Evolutionary conservation across 1,284 basidiomycete species (phyloP), one percentile per base, ranked within the genome.

Genomic region (Caloboletus firmus): DNA sequence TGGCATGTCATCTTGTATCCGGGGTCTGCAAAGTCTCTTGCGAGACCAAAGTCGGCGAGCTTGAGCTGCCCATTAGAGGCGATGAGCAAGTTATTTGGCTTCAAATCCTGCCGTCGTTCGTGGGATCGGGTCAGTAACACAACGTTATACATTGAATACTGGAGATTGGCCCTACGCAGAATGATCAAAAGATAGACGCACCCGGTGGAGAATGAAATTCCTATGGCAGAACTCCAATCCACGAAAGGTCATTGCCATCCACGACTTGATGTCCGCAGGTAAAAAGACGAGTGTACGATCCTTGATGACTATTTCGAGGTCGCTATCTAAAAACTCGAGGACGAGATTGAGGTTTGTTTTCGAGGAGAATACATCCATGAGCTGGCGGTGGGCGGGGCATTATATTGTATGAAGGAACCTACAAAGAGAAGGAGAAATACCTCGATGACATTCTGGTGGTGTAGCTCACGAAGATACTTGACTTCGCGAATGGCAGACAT

Each of bases 401-500:
- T 37, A 20, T 26, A 35, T 6, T 5, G 11, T 8, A 42, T n/a
- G 7, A 40, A 36, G 17, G n/a, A 30, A 24, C 5, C 8, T 2
- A 9, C 4, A 22, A 5, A 18, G 34, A 18, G 26, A 24, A 26
- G 12, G 11, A 26, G 31, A 40, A 39, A 11, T 59, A 93, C 95
- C 72, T 91, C 91, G 61, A 99, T 98, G 61, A 99, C 85, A 68
- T 99, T 99, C 50, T 91, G 90, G 74, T 99, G 97, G 57, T 87
- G 87, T 45, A 99, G 74, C 72, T 99, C 97, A 52, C 93, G 86
- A 55, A 99, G 77, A 70, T 95, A 98, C 72, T 98, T 98, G 67
- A 99, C 96, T 75, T 99, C 97, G 37, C 97, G 88, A 57, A 99
- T 88, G 45, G 97, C 97, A 57, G 95, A 97, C 90, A 99, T 97